Evolutionary conservation across 2,329 filamentous ascomycete genomes (phyloP).

Genomic region (Knoxdaviesia capensis): DNA sequence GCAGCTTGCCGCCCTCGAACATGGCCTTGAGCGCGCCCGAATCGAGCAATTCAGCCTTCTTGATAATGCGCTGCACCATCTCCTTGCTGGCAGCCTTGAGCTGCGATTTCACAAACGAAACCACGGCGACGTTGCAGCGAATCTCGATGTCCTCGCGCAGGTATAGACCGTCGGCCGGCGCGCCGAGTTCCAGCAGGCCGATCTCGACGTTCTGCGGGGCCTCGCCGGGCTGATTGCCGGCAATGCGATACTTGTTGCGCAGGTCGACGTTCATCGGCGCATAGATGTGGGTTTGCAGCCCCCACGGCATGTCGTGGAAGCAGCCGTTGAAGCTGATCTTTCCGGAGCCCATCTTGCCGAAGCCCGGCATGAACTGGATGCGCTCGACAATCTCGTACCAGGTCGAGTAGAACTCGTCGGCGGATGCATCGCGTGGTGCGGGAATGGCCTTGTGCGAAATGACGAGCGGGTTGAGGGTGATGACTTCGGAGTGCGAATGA

Average conservation of each 20-base stretch:
- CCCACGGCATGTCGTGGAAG: slow-evolving; percentile 55
- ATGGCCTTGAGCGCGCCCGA: slow-evolving; percentile 44
- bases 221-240: slow-evolving; percentile 50
- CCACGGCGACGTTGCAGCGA: slow-evolving; percentile 44
- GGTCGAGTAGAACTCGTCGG: slow-evolving; percentile 52
- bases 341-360: slow-evolving; percentile 42
- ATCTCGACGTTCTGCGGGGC: slow-evolving; percentile 40
- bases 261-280: slow-evolving; percentile 46
- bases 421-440: slow-evolving; percentile 44
- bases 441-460: slow-evolving; percentile 41
- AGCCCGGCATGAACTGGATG: slow-evolving; percentile 46
- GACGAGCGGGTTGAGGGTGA: slow-evolving; percentile 50
- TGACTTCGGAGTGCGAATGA: slow-evolving; percentile 50
- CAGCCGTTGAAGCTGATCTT: slow-evolving; percentile 50
- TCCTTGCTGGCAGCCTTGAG: slow-evolving; percentile 45
- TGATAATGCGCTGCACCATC: slow-evolving; percentile 48
- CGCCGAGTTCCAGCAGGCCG: slow-evolving; percentile 34
- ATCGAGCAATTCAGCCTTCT: slow-evolving; percentile 51
- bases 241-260: slow-evolving; percentile 47
- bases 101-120: slow-evolving; percentile 45
- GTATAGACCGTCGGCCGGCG: slow-evolving; percentile 44
- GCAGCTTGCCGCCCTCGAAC: slow-evolving; percentile 43
- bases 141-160: slow-evolving; percentile 53
- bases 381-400: slow-evolving; percentile 57
- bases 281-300: slow-evolving; percentile 51